Conservation (phyloP, 805 yeast genomes). For the Sungouiella thailandica region DNA sequence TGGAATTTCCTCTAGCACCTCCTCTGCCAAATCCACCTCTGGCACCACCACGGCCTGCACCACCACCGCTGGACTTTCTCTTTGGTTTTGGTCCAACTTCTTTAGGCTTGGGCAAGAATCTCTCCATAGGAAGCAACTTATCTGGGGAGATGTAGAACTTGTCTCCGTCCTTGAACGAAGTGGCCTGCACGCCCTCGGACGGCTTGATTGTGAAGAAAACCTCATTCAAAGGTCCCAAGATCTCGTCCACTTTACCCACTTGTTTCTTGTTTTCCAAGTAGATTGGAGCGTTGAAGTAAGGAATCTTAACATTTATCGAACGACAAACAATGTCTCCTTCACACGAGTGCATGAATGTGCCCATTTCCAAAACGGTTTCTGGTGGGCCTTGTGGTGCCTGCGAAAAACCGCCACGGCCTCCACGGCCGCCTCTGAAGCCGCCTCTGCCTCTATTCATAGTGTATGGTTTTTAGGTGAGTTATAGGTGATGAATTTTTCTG, state of each 20-base stretch:
- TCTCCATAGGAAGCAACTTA: slow-evolving; percentile 89
- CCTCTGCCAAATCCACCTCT: slow-evolving; percentile 31
- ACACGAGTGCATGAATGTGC: slow-evolving; percentile 83
- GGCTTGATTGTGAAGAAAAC: slow-evolving; percentile 97
- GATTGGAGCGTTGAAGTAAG: slow-evolving; percentile 98
- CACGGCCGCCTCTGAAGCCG: slow-evolving; percentile 64
- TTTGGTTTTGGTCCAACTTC: slow-evolving; percentile 77
- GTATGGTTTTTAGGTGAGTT: slow-evolving; percentile 2
- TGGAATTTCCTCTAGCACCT: slow-evolving; percentile 21
- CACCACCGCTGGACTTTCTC: slow-evolving; percentile 51
- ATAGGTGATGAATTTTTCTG: slow-evolving; percentile 11
- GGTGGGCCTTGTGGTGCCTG: slow-evolving; percentile 90
- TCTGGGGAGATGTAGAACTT: slow-evolving; percentile 94
- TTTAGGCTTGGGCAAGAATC: slow-evolving; percentile 96
- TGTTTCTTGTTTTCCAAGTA: slow-evolving; percentile 93
- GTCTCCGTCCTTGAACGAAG: slow-evolving; percentile 91
- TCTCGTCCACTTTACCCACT: slow-evolving; percentile 97
- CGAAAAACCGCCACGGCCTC: slow-evolving; percentile 67
- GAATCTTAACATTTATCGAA: slow-evolving; percentile 88
- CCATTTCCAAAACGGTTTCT: slow-evolving; percentile 92
- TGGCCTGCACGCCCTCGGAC: slow-evolving; percentile 92
- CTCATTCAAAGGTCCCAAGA: slow-evolving; percentile 94
- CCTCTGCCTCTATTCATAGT: slow-evolving; percentile 57
- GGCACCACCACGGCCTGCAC: slow-evolving; percentile 23
- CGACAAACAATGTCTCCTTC: slow-evolving; percentile 98